A percentile compares a stretch with the other conserved stretches of the same genome.
phyloP scores from a whole-genome alignment of 306 rosid genomes.

The Begonia fuchsioides region DNA sequence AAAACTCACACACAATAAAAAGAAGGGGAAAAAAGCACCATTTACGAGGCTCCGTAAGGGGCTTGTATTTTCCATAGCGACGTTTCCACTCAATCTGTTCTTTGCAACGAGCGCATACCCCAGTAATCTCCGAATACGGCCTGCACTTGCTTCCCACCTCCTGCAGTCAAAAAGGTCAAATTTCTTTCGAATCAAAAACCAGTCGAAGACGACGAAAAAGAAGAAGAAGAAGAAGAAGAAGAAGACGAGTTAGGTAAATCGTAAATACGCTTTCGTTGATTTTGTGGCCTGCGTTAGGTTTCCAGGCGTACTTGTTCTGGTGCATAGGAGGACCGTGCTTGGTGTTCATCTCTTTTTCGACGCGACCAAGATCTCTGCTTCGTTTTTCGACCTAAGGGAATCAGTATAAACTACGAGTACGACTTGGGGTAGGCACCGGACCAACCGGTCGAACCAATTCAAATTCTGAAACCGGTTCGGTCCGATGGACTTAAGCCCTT shows the following conservation, averaged over 20 bases:
- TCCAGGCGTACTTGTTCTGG: conserved; percentile 73
- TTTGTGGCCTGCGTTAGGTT: conserved; percentile 69
- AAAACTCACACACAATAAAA: not conserved
- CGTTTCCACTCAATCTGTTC: conserved; percentile 93
- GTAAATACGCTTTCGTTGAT: conserved; percentile 60
- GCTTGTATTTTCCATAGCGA: conserved; percentile 78
- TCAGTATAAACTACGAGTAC: too few relatives aligned
- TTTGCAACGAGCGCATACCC: conserved; percentile 79
- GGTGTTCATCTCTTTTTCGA: conserved; percentile 26
- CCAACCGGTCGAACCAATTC: too few relatives aligned
- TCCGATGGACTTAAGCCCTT: too few relatives aligned
- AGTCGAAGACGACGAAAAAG: not conserved
- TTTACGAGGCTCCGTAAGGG: conserved; percentile 66
- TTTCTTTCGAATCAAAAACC: not conserved
- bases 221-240: not conserved
- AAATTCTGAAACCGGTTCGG: too few relatives aligned
- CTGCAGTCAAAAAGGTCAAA: conserved; percentile 12
- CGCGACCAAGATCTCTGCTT: too few relatives aligned
- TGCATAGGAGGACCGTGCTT: conserved; percentile 51
- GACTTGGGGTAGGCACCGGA: too few relatives aligned
- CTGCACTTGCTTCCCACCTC: conserved; percentile 76
- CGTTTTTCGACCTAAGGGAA: too few relatives aligned
- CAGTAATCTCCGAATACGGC: conserved; percentile 64
- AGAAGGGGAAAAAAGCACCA: conserved; percentile 20
- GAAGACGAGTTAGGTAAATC: not conserved